Conservation (phyloP, 495 filamentous ascomycete species). For the Cenococcum geophilum region DNA sequence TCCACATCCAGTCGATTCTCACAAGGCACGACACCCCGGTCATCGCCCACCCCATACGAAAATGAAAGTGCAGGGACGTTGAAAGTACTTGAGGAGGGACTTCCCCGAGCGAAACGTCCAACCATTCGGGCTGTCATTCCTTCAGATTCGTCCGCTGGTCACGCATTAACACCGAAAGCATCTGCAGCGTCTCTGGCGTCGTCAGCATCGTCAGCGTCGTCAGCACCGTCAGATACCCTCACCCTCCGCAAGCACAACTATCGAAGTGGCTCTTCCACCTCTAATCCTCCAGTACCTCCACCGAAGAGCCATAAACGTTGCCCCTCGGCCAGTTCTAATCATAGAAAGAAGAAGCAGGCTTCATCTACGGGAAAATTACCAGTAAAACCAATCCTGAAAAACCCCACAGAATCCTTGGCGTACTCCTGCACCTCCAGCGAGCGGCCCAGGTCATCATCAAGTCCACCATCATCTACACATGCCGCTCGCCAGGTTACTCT, state of each 20-base stretch:
- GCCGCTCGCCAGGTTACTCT: conserved; percentile 28
- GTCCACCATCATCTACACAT: conserved; percentile 23
- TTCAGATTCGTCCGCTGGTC: conserved; percentile 24
- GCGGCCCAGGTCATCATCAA: conserved; percentile 27
- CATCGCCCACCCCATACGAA: conserved; percentile 13
- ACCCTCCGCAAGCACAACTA: conserved; percentile 8
- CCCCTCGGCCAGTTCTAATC: conserved; percentile 21
- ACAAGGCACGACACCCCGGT: conserved; percentile 30
- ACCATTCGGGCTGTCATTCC: conserved; percentile 33
- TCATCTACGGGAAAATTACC: conserved; percentile 23
- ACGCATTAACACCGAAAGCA: conserved; percentile 29
- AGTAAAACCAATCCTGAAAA: conserved; percentile 22
- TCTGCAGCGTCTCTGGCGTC: conserved; percentile 34
- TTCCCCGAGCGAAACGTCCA: conserved; percentile 6
- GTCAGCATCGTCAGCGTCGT: conserved; percentile 32
- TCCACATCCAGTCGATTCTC: conserved; percentile 31
- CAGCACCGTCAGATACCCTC: conserved; percentile 28
- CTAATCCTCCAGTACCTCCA: conserved; percentile 8
- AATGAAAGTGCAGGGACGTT: conserved; percentile 18
- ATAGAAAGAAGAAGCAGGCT: conserved; percentile 13
- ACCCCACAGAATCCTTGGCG: conserved; percentile 31
- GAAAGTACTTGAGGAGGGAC: conserved; percentile 23
- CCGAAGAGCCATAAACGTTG: conserved; percentile 17
- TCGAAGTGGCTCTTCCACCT: conserved; percentile 22
- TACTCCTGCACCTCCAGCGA: conserved; percentile 18